Evolutionary conservation across 208 protist species (phyloP).

Genomic region (Strigomonas culicis): DNA sequence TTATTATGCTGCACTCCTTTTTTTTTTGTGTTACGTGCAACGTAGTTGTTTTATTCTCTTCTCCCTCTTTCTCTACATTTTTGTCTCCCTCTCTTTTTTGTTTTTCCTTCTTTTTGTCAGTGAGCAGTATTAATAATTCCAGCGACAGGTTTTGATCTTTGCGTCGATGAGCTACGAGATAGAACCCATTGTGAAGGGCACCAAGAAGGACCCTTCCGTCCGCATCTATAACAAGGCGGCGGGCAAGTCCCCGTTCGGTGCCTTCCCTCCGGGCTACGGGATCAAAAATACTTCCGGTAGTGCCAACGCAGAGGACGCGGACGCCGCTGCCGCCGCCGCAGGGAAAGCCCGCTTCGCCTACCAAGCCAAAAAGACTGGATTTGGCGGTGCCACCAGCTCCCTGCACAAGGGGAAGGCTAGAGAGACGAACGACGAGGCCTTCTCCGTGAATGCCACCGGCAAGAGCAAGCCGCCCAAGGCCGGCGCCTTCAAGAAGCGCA

Average conservation of each 20-base stretch:
- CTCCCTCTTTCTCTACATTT: conserved; percentile 1
- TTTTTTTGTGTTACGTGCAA: too few species aligned
- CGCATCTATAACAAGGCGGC: conserved; percentile 50
- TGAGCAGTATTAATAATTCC: neutral
- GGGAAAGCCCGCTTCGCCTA: conserved; percentile 64
- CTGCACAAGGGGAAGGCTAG: conserved; percentile 81
- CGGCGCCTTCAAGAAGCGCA: conserved; percentile 61
- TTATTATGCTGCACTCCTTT: neutral
- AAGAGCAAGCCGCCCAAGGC: conserved; percentile 56
- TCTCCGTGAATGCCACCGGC: conserved; percentile 49
- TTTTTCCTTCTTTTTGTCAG: conserved; percentile 8
- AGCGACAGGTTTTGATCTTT: conserved; percentile 30
- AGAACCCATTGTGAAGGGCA: conserved; percentile 82
- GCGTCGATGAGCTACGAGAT: conserved; percentile 87
- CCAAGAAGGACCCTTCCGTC: conserved; percentile 78
- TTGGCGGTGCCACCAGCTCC: conserved; percentile 85
- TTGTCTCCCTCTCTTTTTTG: conserved; percentile 8
- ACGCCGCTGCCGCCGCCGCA: conserved; percentile 10
- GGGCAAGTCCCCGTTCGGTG: conserved; percentile 80
- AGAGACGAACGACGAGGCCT: conserved; percentile 28
- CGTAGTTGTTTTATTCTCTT: neutral
- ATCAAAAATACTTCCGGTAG: conserved; percentile 15
- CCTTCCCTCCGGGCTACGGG: conserved; percentile 53
- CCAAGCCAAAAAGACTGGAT: conserved; percentile 59
- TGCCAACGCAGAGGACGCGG: conserved; percentile 31